These are phyloP conservation scores for Carex arenaria DNA, from an alignment of 202 grass and related monocot genomes.

Conservation along the genomic window DNA sequence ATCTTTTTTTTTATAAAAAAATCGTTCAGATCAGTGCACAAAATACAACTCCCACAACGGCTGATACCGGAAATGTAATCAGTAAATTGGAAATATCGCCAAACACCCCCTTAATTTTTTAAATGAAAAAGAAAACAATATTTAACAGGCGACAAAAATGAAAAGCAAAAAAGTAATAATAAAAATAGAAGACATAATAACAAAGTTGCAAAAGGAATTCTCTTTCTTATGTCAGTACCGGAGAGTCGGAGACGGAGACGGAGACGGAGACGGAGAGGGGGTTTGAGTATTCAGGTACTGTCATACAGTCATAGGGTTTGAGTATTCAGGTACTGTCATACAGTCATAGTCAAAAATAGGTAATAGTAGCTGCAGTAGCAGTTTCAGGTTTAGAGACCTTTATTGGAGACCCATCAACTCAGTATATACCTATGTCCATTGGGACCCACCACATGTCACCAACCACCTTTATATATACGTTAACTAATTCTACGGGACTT, in stretches of 20 bases:
- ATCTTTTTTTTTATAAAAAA: no score
- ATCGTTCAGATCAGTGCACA: no score
- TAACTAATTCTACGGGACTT: background rate
- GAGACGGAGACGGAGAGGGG: no score
- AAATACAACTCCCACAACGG: no score
- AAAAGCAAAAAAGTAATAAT: background rate
- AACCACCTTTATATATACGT: slow-evolving; percentile 5
- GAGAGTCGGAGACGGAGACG: no score
- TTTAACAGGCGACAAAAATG: background rate
- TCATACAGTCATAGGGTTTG: no score
- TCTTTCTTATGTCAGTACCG: background rate
- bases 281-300: background rate
- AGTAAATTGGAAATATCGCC: background rate
- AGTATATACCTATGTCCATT: slow-evolving; percentile 12
- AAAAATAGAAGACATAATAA: background rate
- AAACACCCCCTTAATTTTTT: background rate
- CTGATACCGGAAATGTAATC: no score
- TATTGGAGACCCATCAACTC: slow-evolving; percentile 16
- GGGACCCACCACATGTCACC: slow-evolving; percentile 2
- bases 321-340: background rate
- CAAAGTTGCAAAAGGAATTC: background rate
- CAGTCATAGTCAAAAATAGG: background rate
- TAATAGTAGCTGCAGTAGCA: background rate
- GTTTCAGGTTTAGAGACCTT: slow-evolving; percentile 6
- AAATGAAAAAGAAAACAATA: background rate